Evolutionary conservation across 176 grass and related monocot genomes (phyloP).

Genomic region (Oryza meridionalis): DNA sequence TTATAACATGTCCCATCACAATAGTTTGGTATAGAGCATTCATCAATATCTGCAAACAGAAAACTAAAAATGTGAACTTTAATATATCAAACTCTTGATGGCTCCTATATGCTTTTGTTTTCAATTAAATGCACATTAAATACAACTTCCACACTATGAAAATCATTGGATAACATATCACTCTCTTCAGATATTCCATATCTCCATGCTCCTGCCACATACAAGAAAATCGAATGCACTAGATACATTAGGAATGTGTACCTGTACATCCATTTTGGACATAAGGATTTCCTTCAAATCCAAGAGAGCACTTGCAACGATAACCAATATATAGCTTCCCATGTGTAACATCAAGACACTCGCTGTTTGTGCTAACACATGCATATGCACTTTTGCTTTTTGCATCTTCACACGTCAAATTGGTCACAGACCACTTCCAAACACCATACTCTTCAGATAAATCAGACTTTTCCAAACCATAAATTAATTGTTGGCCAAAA

Average conservation of each 20-base stretch:
- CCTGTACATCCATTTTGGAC: conserved; percentile 49
- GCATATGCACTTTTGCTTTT: neutral
- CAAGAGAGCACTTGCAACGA: conserved; percentile 47
- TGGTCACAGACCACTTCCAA: conserved; percentile 35
- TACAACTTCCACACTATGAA: neutral
- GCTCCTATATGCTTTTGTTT: neutral
- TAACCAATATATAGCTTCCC: conserved; percentile 39
- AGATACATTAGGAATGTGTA: neutral
- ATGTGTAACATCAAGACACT: conserved; percentile 38
- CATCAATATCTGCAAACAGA: conserved; percentile 50
- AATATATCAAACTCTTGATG: conserved; percentile 6
- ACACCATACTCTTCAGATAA: conserved; percentile 36
- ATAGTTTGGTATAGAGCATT: conserved; percentile 32
- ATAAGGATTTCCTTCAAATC: conserved; percentile 56
- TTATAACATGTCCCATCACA: conserved; percentile 35
- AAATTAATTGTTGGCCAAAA: conserved; percentile 43
- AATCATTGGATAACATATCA: neutral
- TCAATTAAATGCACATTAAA: neutral
- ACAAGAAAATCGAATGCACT: neutral
- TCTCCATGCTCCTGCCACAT: neutral
- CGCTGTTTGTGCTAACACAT: conserved; percentile 41
- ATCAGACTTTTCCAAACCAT: conserved; percentile 36
- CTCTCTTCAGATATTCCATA: neutral
- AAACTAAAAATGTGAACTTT: conserved; percentile 9
- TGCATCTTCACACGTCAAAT: conserved; percentile 40